Conservation (phyloP, 1,284 basidiomycete genomes). For the Trichosporon ovoides region DNA sequence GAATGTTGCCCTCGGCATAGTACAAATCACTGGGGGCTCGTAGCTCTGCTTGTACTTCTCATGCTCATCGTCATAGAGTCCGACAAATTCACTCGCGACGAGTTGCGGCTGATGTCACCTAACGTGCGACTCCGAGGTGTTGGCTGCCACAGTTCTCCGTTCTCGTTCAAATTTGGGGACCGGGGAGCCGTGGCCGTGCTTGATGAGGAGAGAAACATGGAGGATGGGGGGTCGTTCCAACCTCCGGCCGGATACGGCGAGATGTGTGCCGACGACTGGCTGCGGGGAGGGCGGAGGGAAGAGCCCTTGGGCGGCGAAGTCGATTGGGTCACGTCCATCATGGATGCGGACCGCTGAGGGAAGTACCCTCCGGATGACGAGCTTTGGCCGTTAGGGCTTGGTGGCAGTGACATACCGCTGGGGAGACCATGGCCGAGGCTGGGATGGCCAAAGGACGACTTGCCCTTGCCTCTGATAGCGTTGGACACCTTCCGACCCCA, state of each 20-base stretch:
- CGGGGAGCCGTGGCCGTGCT: neutral
- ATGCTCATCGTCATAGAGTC: conserved; percentile 4
- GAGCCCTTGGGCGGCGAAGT: neutral
- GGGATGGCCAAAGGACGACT: conserved; percentile 4
- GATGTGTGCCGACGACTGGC: conserved; percentile 1
- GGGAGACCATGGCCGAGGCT: neutral
- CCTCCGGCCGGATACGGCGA: conserved; percentile 18
- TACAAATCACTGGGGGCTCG: conserved; percentile 2
- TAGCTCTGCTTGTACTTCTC: conserved; percentile 1
- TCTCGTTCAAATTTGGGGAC: neutral
- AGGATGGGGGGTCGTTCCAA: conserved; percentile 47
- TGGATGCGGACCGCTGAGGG: conserved; percentile 1
- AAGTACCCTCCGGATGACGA: neutral
- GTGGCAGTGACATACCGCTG: conserved; percentile 10
- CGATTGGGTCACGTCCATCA: conserved; percentile 7
- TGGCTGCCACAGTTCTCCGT: neutral
- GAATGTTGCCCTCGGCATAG: neutral
- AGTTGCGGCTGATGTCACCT: conserved; percentile 3
- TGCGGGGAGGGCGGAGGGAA: conserved; percentile 16
- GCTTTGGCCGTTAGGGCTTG: conserved; percentile 1
- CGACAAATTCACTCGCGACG: neutral
- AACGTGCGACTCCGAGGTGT: neutral
- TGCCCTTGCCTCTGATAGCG: neutral
- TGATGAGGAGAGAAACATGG: conserved; percentile 19
- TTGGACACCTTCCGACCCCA: neutral